Percentiles rank a stretch among this genome's conserved stretches.
Evolutionary conservation across 257 asterid genomes (phyloP).

Genomic region (Solanum chiquidenum): DNA sequence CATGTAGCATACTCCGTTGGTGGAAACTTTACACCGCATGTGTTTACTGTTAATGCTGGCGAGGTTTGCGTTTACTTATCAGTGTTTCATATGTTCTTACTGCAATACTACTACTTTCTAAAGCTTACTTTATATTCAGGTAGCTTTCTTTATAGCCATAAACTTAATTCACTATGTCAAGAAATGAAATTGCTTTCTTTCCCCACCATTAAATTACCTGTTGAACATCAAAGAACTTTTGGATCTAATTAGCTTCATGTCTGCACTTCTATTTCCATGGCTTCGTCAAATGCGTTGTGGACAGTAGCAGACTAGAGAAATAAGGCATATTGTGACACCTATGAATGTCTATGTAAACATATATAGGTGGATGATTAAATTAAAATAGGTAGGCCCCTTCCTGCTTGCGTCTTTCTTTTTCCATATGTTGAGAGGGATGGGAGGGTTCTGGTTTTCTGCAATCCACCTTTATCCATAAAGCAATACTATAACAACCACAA

Average conservation of each 20-base stretch:
- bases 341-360: neutral
- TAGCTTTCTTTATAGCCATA: neutral
- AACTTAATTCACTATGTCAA: neutral
- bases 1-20: conserved; percentile 10
- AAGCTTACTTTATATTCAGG: neutral
- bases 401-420: neutral
- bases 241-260: neutral
- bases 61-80: conserved; percentile 34
- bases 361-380: neutral
- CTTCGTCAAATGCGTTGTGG: neutral
- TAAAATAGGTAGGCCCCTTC: neutral
- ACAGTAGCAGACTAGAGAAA: neutral
- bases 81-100: neutral
- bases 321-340: neutral
- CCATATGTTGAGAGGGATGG: neutral
- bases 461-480: neutral
- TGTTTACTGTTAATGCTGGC: conserved; percentile 68
- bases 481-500: neutral
- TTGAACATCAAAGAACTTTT: neutral
- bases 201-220: neutral
- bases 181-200: neutral
- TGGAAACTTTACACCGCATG: conserved; percentile 73
- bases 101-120: neutral
- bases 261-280: neutral
- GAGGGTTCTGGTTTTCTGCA: neutral